Evolutionary conservation across 139 green algal species (phyloP).

Genomic region (Ettlia oleoabundans): DNA sequence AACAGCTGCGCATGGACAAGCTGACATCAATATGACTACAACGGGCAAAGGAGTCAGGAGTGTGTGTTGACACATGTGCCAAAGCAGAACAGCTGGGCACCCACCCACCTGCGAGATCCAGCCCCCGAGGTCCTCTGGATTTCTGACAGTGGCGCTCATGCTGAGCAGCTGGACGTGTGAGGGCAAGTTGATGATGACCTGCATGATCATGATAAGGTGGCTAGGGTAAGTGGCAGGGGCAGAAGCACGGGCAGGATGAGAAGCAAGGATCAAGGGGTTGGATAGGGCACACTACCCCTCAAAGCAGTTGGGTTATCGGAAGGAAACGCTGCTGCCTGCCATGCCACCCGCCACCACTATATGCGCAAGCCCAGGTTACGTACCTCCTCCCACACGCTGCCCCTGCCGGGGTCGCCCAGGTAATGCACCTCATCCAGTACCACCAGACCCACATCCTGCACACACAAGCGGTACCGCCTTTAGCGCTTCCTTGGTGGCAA

Average conservation of each 20-base stretch:
- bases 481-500: too few species aligned
- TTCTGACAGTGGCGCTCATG: constrained; percentile 96
- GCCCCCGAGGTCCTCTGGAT: constrained; percentile 89
- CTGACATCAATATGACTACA: too few species aligned
- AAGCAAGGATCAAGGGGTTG: too few species aligned
- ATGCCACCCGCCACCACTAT: too few species aligned
- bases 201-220: neutral
- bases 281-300: too few species aligned
- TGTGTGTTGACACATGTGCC: too few species aligned
- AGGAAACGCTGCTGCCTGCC: too few species aligned
- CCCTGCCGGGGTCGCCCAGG: constrained; percentile 78
- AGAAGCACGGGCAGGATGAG: too few species aligned
- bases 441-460: constrained; percentile 88
- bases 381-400: constrained; percentile 97
- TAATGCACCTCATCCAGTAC: constrained; percentile 98
- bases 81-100: constrained; percentile 35
- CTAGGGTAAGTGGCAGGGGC: neutral
- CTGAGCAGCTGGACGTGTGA: constrained; percentile 85
- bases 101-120: constrained; percentile 96
- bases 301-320: too few species aligned
- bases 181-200: constrained; percentile 97
- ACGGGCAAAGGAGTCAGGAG: too few species aligned
- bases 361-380: neutral
- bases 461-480: neutral
- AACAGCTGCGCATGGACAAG: neutral